Percentiles rank a stretch among this genome's conserved stretches.
phyloP scores from a whole-genome alignment of 2,329 filamentous ascomycete genomes.

The Paramyrothecium sp. region DNA sequence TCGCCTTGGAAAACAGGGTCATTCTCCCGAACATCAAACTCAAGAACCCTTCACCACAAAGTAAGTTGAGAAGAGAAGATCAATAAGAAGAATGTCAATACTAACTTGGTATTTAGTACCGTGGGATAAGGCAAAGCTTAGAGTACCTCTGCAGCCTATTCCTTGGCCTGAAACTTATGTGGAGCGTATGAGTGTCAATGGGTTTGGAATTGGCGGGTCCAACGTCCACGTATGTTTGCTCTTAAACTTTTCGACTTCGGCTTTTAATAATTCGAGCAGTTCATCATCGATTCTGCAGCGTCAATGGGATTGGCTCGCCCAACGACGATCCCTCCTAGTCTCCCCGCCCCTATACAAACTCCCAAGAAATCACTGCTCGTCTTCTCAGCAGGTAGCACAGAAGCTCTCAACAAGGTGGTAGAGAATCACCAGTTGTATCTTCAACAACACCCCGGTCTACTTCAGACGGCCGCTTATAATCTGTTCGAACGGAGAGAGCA shows the following conservation, averaged over 20 bases:
- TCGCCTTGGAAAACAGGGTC: constrained; percentile 25
- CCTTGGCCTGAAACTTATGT: constrained; percentile 20
- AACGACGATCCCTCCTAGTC: no score
- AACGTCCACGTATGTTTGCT: constrained; percentile 39
- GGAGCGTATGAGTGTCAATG: constrained; percentile 31
- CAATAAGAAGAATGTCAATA: no score
- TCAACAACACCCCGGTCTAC: constrained; percentile 4
- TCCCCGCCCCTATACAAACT: no score
- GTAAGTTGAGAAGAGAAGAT: no score
- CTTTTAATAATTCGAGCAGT: no score
- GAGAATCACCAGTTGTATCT: constrained; percentile 17
- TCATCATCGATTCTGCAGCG: no score
- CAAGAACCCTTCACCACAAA: constrained; percentile 19
- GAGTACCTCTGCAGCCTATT: constrained; percentile 18
- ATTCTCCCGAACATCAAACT: constrained; percentile 33
- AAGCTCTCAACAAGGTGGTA: constrained; percentile 8
- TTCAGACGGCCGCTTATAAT: constrained; percentile 24
- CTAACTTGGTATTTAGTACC: no score
- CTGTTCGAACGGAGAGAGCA: constrained; percentile 24
- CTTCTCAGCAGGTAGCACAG: constrained; percentile 12
- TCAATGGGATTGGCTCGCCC: no score
- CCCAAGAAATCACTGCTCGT: no score
- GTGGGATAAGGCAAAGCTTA: constrained; percentile 17
- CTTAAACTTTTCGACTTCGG: no score
- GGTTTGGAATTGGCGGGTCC: constrained; percentile 36